A percentile compares a stretch with the other conserved stretches of the same genome.
Conservation (phyloP, 345 rosid species). For the Sonneratia alba region DNA sequence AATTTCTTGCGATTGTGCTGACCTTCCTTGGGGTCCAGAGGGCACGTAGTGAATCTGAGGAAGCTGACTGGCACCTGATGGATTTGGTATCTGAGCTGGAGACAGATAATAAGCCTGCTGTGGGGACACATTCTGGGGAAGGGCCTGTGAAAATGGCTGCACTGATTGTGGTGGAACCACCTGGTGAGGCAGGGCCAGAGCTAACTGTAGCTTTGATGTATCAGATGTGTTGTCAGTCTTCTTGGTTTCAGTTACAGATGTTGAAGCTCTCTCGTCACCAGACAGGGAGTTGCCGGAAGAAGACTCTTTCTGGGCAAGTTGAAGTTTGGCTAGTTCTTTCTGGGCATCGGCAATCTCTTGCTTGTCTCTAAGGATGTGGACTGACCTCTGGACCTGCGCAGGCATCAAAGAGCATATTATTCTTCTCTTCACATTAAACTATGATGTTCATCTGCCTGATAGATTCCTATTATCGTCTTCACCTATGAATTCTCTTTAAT, state of each 20-base stretch:
- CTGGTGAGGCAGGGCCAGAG: conserved; percentile 90
- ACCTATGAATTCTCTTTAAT: too few species aligned
- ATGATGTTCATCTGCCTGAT: too few species aligned
- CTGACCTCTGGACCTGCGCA: conserved; percentile 89
- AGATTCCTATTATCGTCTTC: too few species aligned
- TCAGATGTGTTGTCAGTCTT: conserved; percentile 50
- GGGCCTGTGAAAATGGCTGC: conserved; percentile 35
- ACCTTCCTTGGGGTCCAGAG: conserved; percentile 56
- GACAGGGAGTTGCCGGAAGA: conserved; percentile 57
- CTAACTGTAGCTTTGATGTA: conserved; percentile 67
- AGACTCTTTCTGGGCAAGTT: conserved; percentile 77
- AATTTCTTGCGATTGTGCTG: conserved; percentile 53
- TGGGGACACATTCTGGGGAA: conserved; percentile 43
- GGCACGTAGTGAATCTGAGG: conserved; percentile 47
- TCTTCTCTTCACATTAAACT: too few species aligned
- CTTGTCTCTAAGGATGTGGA: conserved; percentile 93
- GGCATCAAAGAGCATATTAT: conserved; percentile 4
- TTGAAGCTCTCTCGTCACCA: conserved; percentile 54
- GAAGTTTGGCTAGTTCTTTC: conserved; percentile 88
- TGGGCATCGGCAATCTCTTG: conserved; percentile 95
- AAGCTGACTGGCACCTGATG: conserved; percentile 34
- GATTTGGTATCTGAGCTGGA: conserved; percentile 40
- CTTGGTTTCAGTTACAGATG: conserved; percentile 53
- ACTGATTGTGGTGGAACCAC: conserved; percentile 50
- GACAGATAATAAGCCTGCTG: conserved; percentile 71